Evolutionary conservation across 2,329 filamentous ascomycete genomes (phyloP), one percentile per base, ranked within the genome.

Genomic region (Fusarium haematococcum): DNA sequence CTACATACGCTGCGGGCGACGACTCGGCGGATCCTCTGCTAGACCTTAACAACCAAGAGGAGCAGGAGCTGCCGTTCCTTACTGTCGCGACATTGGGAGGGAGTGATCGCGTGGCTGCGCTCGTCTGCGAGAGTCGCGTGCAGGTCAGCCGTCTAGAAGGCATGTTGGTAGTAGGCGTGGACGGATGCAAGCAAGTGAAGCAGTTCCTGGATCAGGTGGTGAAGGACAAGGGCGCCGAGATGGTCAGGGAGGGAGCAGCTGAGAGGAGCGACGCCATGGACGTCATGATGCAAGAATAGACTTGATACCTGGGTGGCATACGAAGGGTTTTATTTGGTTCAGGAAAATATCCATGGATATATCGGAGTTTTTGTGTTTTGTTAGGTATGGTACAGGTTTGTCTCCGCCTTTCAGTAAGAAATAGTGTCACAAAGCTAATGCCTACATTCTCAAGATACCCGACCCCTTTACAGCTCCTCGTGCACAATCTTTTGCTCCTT

Each of bases 131-230:
- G 87, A 97, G 92, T 64, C 91, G 94, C 57, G 92, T 98, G n/a
- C 93, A 97, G 83, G 90, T 93, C 73, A 88, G 88, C 67, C 89
- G 95, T 67, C 81, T 98, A 69, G 96, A 99, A 85, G 94, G 94
- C 1, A 97, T 99, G 95, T 85, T 99, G 77, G 95, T 94, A 0
- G 95, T 98, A 1, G 96, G 93, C 0, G 91, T 98, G 58, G 95
- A 98, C 81, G 97, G 95, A 6, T 98, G 96, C 83, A 95, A 93
- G 83, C 93, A 95, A 81, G 91, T 98, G 43, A 89, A 94, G 73
- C 89, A 91, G 75, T 93, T 98, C 59, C 81, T 99, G 78, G 95
- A 98, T 82, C 87, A 88, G 8, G 92, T 97, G 16, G 92, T 98
- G 54, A 91, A 92, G 80, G 90, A 90, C 52, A 92, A 92, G 82